Percentiles rank a stretch among this genome's conserved stretches.
These are phyloP conservation scores for Tolypocladium inflatum DNA, from an alignment of 2,329 filamentous ascomycete genomes.

Conservation along the genomic window DNA sequence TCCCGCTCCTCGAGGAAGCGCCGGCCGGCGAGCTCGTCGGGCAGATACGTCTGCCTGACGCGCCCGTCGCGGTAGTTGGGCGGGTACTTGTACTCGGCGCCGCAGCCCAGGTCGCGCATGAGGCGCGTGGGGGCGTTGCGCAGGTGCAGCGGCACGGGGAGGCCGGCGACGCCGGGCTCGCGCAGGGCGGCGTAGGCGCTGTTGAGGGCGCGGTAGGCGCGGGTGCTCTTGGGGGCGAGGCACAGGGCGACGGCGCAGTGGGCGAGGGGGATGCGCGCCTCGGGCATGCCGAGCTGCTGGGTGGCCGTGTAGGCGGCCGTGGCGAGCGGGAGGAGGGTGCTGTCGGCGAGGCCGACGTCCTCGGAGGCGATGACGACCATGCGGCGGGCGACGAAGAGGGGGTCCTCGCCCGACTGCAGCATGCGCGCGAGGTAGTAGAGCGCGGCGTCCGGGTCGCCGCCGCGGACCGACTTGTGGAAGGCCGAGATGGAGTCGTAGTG, in stretches of 20 bases:
- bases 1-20: slow-evolving; percentile 72
- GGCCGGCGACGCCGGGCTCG: slow-evolving; percentile 71
- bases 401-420: slow-evolving; percentile 91
- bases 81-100: slow-evolving; percentile 92
- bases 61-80: slow-evolving; percentile 77
- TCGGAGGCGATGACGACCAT: slow-evolving; percentile 94
- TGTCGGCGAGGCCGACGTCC: slow-evolving; percentile 86
- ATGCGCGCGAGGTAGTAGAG: slow-evolving; percentile 94
- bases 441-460: slow-evolving; percentile 75
- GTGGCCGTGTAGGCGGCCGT: slow-evolving; percentile 79
- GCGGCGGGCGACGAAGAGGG: slow-evolving; percentile 81
- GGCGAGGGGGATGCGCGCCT: slow-evolving; percentile 84
- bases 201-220: slow-evolving; percentile 73
- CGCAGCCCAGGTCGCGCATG: slow-evolving; percentile 90
- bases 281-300: slow-evolving; percentile 91
- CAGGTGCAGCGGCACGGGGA: slow-evolving; percentile 80
- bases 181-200: slow-evolving; percentile 70
- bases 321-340: slow-evolving; percentile 70
- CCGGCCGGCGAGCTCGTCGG: slow-evolving; percentile 60
- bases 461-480: slow-evolving; percentile 91
- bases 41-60: slow-evolving; percentile 86
- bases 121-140: slow-evolving; percentile 85
- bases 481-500: slow-evolving; percentile 97
- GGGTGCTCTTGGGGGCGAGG: slow-evolving; percentile 75
- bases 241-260: slow-evolving; percentile 78